Percentiles rank a stretch among this genome's conserved stretches.
Conservation (phyloP, 2,329 filamentous ascomycete species). For the Capronia epimyces region DNA sequence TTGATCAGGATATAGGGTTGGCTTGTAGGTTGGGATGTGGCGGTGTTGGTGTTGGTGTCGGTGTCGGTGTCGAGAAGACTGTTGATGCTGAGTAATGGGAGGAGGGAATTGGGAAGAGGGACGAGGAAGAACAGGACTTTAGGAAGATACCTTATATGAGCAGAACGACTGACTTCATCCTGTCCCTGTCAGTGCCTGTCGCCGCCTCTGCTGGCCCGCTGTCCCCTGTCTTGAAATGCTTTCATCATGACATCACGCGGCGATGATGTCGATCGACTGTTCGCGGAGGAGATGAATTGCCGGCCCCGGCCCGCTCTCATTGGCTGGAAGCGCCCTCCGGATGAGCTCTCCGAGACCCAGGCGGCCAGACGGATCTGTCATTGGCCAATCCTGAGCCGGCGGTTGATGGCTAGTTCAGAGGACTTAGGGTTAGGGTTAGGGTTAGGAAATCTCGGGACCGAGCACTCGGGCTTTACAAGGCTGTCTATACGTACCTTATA, state of each 20-base stretch:
- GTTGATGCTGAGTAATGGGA: background rate
- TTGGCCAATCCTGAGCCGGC: too few species aligned
- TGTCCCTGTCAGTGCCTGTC: too few species aligned
- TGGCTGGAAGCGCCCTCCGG: background rate
- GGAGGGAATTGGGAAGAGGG: background rate
- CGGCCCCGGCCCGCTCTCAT: background rate
- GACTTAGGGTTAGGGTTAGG: too few species aligned
- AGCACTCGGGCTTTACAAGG: too few species aligned
- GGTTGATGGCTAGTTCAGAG: too few species aligned
- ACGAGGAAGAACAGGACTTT: background rate
- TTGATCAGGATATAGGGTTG: background rate
- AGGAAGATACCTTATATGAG: background rate
- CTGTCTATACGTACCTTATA: too few species aligned
- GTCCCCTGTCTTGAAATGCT: too few species aligned
- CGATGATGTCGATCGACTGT: background rate
- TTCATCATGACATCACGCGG: slow-evolving; percentile 26
- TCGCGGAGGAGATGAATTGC: background rate
- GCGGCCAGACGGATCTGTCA: background rate
- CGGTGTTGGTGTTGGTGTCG: too few species aligned
- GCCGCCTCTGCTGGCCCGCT: too few species aligned
- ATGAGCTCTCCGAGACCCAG: background rate
- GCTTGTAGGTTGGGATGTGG: background rate
- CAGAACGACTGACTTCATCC: too few species aligned
- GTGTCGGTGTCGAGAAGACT: too few species aligned
- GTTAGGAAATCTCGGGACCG: too few species aligned